A percentile compares a stretch with the other conserved stretches of the same genome.
phyloP scores from a whole-genome alignment of 345 rosid species.

The Gossypium australe region DNA sequence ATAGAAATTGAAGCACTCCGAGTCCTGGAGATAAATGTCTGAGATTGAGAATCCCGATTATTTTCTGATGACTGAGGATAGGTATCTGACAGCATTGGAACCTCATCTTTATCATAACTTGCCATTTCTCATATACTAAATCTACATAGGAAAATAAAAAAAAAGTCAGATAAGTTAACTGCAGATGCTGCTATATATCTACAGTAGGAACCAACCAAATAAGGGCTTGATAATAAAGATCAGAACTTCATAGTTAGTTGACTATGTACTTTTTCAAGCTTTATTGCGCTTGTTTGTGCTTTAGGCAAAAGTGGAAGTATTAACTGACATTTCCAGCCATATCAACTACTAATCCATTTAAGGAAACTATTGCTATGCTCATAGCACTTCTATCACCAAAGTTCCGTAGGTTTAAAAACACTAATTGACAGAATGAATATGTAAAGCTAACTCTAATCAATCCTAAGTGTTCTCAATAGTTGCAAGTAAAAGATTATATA shows the following conservation, averaged over 20 bases:
- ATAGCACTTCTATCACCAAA: not conserved
- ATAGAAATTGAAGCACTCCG: constrained; percentile 63
- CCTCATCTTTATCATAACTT: constrained; percentile 49
- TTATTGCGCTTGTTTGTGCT: not conserved
- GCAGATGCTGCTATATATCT: not conserved
- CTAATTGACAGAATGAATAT: not conserved
- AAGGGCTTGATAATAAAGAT: too few relatives aligned
- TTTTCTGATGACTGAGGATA: constrained; percentile 26
- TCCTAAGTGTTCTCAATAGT: not conserved
- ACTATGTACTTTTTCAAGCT: too few relatives aligned
- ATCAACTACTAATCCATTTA: not conserved
- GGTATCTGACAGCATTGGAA: constrained; percentile 54
- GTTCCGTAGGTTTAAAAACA: not conserved
- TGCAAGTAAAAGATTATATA: not conserved
- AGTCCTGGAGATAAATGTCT: constrained; percentile 33
- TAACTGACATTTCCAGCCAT: not conserved
- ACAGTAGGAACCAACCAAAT: not conserved
- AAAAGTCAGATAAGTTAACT: not conserved
- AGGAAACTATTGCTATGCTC: not conserved
- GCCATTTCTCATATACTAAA: constrained; percentile 34
- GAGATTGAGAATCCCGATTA: constrained; percentile 30
- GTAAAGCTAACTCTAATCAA: not conserved
- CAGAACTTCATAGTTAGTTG: too few relatives aligned
- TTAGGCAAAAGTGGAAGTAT: not conserved
- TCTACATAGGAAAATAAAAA: constrained; percentile 15